Conservation (phyloP, 1,284 basidiomycete species). For the Thelephora terrestris region DNA sequence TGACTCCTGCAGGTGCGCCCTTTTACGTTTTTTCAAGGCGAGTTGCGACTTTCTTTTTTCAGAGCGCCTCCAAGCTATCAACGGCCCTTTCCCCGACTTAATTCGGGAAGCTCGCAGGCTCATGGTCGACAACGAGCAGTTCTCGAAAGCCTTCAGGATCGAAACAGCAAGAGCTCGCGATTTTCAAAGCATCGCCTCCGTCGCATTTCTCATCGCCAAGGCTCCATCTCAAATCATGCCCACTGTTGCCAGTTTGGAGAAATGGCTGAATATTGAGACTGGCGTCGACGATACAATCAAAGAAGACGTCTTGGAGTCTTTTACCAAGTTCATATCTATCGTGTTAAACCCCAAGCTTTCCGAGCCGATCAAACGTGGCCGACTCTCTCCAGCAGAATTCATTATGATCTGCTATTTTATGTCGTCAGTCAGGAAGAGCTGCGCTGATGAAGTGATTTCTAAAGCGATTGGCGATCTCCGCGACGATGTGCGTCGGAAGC, state of each 20-base stretch:
- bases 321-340: conserved; percentile 31
- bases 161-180: conserved; percentile 36
- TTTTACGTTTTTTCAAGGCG: background rate
- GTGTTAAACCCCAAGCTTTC: conserved; percentile 27
- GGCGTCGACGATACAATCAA: conserved; percentile 22
- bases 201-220: conserved; percentile 31
- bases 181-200: conserved; percentile 34
- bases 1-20: conserved; percentile 34
- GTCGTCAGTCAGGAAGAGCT: conserved; percentile 21
- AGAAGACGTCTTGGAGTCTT: conserved; percentile 27
- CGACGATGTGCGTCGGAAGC: conserved; percentile 28
- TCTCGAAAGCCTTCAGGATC: conserved; percentile 35
- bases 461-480: conserved; percentile 33
- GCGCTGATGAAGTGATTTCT: conserved; percentile 32
- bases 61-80: conserved; percentile 40
- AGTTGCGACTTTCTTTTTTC: background rate
- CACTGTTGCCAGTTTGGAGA: conserved; percentile 27
- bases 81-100: conserved; percentile 31
- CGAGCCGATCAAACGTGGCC: conserved; percentile 25
- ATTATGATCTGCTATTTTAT: conserved; percentile 38
- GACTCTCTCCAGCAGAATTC: conserved; percentile 39
- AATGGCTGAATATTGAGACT: conserved; percentile 26
- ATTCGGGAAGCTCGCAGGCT: conserved; percentile 31
- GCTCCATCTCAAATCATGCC: conserved; percentile 24
- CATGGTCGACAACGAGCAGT: conserved; percentile 30